Conservation (phyloP, 2,329 filamentous ascomycete species). For the Samsoniella hepiali region DNA sequence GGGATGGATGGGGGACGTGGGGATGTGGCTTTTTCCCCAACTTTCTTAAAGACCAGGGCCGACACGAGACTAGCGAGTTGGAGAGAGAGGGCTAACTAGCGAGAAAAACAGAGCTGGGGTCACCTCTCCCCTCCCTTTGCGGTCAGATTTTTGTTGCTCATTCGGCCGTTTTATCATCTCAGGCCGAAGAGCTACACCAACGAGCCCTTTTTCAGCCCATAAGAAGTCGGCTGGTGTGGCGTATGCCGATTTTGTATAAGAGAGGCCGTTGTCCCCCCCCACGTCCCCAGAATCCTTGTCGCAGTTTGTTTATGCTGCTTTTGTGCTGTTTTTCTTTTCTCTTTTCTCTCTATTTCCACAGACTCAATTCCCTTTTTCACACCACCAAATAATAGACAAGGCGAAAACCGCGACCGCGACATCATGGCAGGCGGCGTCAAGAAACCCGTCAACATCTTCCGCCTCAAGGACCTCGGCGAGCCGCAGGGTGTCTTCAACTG, state of each 20-base stretch:
- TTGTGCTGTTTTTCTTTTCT: too few species aligned
- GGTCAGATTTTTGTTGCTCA: background rate
- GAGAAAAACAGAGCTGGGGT: background rate
- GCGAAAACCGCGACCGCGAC: background rate
- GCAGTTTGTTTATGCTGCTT: background rate
- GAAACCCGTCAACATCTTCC: constrained; percentile 62
- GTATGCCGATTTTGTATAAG: background rate
- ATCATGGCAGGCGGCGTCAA: constrained; percentile 51
- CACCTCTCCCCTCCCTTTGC: background rate
- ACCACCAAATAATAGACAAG: too few species aligned
- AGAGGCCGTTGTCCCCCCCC: background rate
- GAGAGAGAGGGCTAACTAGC: background rate
- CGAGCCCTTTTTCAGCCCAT: background rate
- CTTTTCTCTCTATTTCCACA: too few species aligned
- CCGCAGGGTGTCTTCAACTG: constrained; percentile 72
- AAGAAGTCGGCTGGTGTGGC: background rate
- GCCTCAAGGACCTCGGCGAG: constrained; percentile 59
- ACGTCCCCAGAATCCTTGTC: background rate
- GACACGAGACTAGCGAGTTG: background rate
- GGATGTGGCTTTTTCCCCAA: constrained; percentile 14
- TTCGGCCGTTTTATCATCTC: background rate
- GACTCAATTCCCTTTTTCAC: too few species aligned
- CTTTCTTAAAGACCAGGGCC: background rate
- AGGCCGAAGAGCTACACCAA: background rate
- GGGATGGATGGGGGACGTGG: background rate